Conservation (phyloP, 306 rosid species). For the Cucumis cinereus region DNA sequence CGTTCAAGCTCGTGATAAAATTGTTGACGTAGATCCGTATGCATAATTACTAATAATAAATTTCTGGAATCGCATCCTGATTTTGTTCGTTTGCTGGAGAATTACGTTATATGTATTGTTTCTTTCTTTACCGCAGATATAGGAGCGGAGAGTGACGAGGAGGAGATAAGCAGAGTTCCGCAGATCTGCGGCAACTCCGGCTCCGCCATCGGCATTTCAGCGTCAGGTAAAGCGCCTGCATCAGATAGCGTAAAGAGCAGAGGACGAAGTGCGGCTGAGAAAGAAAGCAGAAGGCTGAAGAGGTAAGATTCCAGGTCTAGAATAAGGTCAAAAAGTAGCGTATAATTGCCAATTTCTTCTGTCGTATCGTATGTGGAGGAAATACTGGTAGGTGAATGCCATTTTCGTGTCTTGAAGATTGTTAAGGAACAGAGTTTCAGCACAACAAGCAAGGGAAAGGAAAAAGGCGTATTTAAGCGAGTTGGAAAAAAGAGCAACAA, state of each 20-base stretch:
- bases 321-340: not conserved
- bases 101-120: not conserved
- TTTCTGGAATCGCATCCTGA: not conserved
- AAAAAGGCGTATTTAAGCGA: conserved; percentile 81
- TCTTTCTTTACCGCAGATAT: not conserved
- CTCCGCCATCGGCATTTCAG: conserved; percentile 64
- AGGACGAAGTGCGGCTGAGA: conserved; percentile 76
- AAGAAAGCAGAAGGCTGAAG: conserved; percentile 80
- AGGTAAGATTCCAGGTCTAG: conserved; percentile 30
- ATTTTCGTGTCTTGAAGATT: conserved; percentile 35
- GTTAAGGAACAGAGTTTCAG: conserved; percentile 91
- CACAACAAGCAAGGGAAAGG: conserved; percentile 98
- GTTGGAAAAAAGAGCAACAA: conserved; percentile 62
- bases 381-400: not conserved
- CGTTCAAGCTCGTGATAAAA: not conserved
- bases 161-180: conserved; percentile 91
- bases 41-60: not conserved
- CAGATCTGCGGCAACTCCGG: conserved; percentile 52
- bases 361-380: not conserved
- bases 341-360: not conserved
- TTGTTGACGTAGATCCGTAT: not conserved
- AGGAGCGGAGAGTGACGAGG: conserved; percentile 90
- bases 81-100: not conserved
- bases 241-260: conserved; percentile 62
- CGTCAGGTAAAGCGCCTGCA: conserved; percentile 42